A percentile compares a stretch with the other conserved stretches of the same genome.
phyloP scores from a whole-genome alignment of 495 filamentous ascomycete genomes.

The Penicillium subrubescens region DNA sequence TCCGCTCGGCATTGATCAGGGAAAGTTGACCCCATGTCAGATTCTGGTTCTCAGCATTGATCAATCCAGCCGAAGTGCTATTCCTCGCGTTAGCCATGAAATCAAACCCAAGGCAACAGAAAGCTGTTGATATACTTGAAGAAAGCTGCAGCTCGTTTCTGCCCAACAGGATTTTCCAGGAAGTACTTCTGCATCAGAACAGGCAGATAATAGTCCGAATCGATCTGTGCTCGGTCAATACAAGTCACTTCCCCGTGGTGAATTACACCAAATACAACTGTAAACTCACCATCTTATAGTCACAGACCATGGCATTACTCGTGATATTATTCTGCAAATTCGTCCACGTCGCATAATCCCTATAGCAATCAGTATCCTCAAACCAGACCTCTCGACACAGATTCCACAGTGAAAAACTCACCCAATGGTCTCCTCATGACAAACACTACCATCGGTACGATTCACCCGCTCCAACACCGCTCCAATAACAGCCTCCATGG shows the following conservation, averaged over 20 bases:
- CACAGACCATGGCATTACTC: conserved; percentile 55
- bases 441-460: conserved; percentile 58
- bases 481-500: conserved; percentile 61
- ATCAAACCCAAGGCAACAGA: neutral
- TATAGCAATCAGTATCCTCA: conserved; percentile 5
- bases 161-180: conserved; percentile 47
- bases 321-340: conserved; percentile 55
- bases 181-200: conserved; percentile 62
- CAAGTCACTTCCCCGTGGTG: neutral
- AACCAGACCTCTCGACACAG: neutral
- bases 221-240: conserved; percentile 36
- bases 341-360: conserved; percentile 63
- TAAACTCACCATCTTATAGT: conserved; percentile 58
- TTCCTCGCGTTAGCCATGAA: conserved; percentile 1
- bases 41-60: conserved; percentile 50
- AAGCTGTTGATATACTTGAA: conserved; percentile 34
- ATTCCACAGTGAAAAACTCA: conserved; percentile 14
- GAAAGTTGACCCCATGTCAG: conserved; percentile 55
- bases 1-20: conserved; percentile 54
- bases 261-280: neutral
- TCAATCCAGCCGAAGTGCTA: conserved; percentile 45
- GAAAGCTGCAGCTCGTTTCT: conserved; percentile 44
- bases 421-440: conserved; percentile 68
- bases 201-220: conserved; percentile 64
- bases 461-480: conserved; percentile 63